phyloP scores from a whole-genome alignment of 805 yeast species.

The Yamadazyma philogaea region DNA sequence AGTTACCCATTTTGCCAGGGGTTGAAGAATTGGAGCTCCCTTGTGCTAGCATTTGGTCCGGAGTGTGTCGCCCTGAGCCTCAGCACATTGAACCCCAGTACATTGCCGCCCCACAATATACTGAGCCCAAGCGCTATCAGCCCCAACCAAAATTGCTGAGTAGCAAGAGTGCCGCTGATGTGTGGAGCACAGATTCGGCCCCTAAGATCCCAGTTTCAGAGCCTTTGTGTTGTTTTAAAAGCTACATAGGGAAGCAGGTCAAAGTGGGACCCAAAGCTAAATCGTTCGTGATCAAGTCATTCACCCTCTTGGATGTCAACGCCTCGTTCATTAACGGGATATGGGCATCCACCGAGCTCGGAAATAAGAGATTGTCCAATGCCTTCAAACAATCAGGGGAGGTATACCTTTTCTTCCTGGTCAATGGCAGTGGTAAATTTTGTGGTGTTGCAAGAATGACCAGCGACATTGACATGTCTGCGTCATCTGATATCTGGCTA shows the following conservation, averaged over 20 bases:
- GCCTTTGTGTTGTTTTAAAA: conserved; percentile 5
- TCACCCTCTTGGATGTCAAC: conserved; percentile 45
- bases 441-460: conserved; percentile 60
- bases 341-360: conserved; percentile 61
- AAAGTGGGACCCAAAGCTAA: conserved; percentile 16
- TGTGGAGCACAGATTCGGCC: background rate
- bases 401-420: conserved; percentile 53
- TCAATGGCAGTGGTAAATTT: conserved; percentile 54
- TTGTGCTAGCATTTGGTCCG: conserved; percentile 20
- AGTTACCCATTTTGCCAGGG: background rate
- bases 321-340: conserved; percentile 48
- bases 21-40: conserved; percentile 6
- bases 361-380: conserved; percentile 49
- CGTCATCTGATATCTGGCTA: conserved; percentile 44
- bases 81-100: background rate
- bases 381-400: conserved; percentile 34
- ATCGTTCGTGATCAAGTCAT: conserved; percentile 56
- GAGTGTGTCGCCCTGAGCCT: conserved; percentile 6
- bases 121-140: background rate
- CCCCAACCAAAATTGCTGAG: background rate
- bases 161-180: background rate
- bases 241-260: conserved; percentile 11
- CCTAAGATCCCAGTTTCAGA: no score
- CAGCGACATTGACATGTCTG: conserved; percentile 31
- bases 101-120: background rate